Evolutionary conservation across 768 basidiomycete species (phyloP).

Genomic region (Termitomyces sp.): DNA sequence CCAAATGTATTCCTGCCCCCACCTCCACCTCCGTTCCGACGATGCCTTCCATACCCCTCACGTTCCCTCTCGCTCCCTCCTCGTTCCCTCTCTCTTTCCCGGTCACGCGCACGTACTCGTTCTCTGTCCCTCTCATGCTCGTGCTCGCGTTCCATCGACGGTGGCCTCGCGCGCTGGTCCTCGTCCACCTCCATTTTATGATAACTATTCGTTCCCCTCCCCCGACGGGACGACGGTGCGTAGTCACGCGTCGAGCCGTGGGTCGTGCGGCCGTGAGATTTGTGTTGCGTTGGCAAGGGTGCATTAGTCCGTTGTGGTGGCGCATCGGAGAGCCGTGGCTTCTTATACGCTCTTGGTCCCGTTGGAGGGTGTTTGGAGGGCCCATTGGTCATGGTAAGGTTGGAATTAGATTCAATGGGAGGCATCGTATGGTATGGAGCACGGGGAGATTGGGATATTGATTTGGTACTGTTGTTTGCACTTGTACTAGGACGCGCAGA

Average conservation of each 20-base stretch:
- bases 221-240: conserved; percentile 11
- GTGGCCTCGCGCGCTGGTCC: conserved; percentile 36
- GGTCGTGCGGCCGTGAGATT: conserved; percentile 12
- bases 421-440: conserved; percentile 33
- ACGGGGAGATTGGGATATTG: conserved; percentile 43
- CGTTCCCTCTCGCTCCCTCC: conserved; percentile 30
- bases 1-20: conserved; percentile 15
- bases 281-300: conserved; percentile 11
- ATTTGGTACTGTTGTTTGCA: conserved; percentile 26
- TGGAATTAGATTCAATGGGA: conserved; percentile 10
- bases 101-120: not conserved
- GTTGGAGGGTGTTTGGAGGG: conserved; percentile 59
- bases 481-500: conserved; percentile 34
- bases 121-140: conserved; percentile 26
- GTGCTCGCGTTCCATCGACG: conserved; percentile 31
- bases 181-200: conserved; percentile 50
- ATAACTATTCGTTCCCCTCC: conserved; percentile 21
- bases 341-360: conserved; percentile 77
- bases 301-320: conserved; percentile 9
- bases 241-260: conserved; percentile 17
- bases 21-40: conserved; percentile 32
- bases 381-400: conserved; percentile 19
- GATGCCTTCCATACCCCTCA: conserved; percentile 21
- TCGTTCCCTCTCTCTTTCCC: conserved; percentile 22
- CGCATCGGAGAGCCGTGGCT: conserved; percentile 62